phyloP scores from a whole-genome alignment of 2,329 filamentous ascomycete species.

The Falciphora oryzae region DNA sequence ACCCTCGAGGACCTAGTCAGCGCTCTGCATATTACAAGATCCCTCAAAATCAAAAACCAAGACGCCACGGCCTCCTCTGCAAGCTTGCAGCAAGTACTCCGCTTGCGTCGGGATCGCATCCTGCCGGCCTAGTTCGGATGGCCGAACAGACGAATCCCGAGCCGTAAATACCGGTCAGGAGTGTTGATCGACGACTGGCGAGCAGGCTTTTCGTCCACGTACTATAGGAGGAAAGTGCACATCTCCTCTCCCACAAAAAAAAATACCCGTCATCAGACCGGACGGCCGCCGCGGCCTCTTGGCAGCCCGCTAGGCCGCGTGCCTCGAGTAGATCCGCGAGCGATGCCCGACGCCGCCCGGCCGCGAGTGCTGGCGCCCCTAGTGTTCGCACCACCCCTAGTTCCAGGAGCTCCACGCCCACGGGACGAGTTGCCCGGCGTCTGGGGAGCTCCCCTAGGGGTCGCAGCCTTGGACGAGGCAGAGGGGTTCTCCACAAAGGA shows the following conservation, averaged over 20 bases:
- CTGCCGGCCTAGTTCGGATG: no score
- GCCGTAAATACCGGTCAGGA: neutral
- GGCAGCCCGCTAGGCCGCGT: conserved; percentile 40
- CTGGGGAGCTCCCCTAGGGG: conserved; percentile 32
- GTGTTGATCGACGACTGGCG: neutral
- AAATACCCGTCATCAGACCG: neutral
- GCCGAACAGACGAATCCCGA: neutral
- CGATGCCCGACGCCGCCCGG: conserved; percentile 21
- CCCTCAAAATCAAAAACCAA: neutral
- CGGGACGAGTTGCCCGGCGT: conserved; percentile 17
- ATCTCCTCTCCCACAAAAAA: neutral
- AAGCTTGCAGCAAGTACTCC: neutral
- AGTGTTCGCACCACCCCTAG: conserved; percentile 35
- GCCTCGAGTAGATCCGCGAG: conserved; percentile 29
- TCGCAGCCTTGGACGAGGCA: conserved; percentile 41
- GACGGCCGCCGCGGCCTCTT: conserved; percentile 38
- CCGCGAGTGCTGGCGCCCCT: conserved; percentile 33
- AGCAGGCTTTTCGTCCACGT: neutral
- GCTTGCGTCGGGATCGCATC: neutral
- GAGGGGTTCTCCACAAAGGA: conserved; percentile 83
- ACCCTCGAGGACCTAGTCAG: neutral
- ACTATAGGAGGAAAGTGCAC: neutral
- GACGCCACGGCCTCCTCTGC: neutral
- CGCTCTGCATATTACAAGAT: neutral
- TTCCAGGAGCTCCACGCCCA: conserved; percentile 39